Conservation (phyloP, 208 protist genomes). For the Balamuthia mandrillaris region DNA sequence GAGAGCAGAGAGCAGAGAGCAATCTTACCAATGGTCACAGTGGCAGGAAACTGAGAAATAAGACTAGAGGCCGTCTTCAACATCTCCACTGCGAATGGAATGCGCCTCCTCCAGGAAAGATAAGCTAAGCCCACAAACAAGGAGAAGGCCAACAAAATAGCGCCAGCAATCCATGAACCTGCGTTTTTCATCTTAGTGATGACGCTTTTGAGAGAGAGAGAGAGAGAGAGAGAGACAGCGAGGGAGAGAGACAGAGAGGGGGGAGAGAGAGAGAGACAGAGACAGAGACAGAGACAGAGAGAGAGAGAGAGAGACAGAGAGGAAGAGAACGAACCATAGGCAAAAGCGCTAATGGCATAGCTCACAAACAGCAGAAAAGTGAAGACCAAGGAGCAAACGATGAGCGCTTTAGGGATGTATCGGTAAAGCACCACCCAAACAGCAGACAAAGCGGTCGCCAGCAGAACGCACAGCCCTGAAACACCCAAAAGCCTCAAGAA, state of each 20-base stretch:
- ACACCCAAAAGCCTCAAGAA: background rate
- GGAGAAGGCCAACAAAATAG: background rate
- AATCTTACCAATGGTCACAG: background rate
- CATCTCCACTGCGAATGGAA: slow-evolving; percentile 27
- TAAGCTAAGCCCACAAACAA: background rate
- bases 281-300: background rate
- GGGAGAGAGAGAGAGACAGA: background rate
- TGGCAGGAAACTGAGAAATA: background rate
- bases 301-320: background rate
- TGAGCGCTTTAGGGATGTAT: background rate
- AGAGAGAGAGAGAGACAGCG: background rate
- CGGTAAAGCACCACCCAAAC: slow-evolving; percentile 19
- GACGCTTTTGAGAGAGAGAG: background rate
- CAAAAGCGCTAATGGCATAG: background rate
- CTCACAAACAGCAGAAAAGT: background rate
- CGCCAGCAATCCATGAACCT: background rate
- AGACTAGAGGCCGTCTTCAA: slow-evolving; percentile 29
- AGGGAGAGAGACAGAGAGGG: background rate
- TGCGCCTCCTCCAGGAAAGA: slow-evolving; percentile 25
- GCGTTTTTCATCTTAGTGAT: background rate
- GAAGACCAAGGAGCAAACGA: slow-evolving; percentile 18
- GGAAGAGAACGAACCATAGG: background rate
- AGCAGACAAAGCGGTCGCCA: no score
- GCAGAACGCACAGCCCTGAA: background rate
- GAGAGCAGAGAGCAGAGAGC: background rate